A percentile compares a stretch with the other conserved stretches of the same genome.
Evolutionary conservation across 495 filamentous ascomycete genomes (phyloP).

Genomic region (Daldinia childiae): DNA sequence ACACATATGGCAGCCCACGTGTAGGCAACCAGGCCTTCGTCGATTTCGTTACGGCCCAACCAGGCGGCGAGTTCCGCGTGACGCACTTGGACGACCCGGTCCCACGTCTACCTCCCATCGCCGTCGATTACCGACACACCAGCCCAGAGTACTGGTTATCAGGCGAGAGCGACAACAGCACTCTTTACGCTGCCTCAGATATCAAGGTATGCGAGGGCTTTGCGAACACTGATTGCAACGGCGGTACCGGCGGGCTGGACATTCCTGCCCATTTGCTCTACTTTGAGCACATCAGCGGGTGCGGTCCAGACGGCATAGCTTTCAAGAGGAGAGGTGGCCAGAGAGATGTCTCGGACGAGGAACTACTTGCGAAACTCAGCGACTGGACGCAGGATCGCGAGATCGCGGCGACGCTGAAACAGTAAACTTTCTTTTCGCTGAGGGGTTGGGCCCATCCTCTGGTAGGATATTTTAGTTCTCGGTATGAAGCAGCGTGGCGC

Average conservation of each 20-base stretch:
- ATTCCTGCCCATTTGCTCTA: conserved; percentile 50
- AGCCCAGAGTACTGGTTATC: conserved; percentile 73
- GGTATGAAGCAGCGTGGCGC: neutral
- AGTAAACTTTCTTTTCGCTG: neutral
- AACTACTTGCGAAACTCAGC: conserved; percentile 46
- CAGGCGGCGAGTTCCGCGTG: conserved; percentile 66
- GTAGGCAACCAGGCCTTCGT: conserved; percentile 68
- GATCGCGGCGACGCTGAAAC: conserved; percentile 8
- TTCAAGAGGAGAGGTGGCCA: conserved; percentile 31
- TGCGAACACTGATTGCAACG: conserved; percentile 54
- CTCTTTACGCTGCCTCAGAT: conserved; percentile 41
- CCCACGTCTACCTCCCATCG: conserved; percentile 67
- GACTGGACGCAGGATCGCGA: conserved; percentile 44
- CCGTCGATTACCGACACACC: conserved; percentile 67
- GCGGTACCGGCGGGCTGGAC: conserved; percentile 45
- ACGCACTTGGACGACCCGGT: conserved; percentile 76
- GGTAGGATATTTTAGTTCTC: neutral
- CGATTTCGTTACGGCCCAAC: conserved; percentile 61
- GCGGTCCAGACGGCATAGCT: conserved; percentile 31
- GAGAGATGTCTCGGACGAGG: conserved; percentile 42
- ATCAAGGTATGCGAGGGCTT: conserved; percentile 52
- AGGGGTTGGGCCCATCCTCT: neutral
- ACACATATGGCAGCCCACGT: conserved; percentile 74
- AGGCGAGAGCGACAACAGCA: conserved; percentile 31
- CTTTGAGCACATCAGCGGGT: conserved; percentile 49